These are phyloP conservation scores for Solanum corneliomulleri DNA, from an alignment of 257 asterid genomes.

Conservation along the genomic window DNA sequence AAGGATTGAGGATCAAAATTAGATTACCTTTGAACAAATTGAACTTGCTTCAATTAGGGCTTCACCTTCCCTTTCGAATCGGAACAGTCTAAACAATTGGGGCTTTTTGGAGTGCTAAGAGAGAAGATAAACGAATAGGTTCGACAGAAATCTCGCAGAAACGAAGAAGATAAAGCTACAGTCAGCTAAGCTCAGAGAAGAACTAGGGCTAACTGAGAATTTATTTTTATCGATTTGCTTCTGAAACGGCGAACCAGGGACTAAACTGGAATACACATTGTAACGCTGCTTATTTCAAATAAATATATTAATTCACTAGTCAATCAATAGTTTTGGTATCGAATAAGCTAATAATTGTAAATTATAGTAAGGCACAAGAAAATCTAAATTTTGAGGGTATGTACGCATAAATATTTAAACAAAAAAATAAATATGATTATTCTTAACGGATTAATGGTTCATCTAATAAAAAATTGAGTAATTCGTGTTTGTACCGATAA, in stretches of 20 bases:
- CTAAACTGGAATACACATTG: background rate
- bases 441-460: too few species aligned
- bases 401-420: too few species aligned
- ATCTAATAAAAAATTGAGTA: too few species aligned
- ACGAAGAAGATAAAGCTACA: background rate
- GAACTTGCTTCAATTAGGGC: background rate
- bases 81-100: background rate
- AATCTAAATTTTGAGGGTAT: too few species aligned
- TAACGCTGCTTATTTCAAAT: background rate
- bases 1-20: background rate
- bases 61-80: background rate
- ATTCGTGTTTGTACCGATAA: accelerated
- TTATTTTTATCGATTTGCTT: background rate
- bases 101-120: background rate
- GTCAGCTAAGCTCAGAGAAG: background rate
- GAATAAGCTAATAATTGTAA: too few species aligned
- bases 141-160: background rate
- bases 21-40: background rate
- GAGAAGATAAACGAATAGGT: background rate
- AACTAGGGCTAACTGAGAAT: background rate
- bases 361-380: too few species aligned
- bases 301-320: too few species aligned
- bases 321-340: too few species aligned
- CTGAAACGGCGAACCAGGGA: background rate
- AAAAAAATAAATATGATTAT: too few species aligned